Evolutionary conservation across 148 eudicot species (phyloP).

Genomic region (Beta vulgaris): DNA sequence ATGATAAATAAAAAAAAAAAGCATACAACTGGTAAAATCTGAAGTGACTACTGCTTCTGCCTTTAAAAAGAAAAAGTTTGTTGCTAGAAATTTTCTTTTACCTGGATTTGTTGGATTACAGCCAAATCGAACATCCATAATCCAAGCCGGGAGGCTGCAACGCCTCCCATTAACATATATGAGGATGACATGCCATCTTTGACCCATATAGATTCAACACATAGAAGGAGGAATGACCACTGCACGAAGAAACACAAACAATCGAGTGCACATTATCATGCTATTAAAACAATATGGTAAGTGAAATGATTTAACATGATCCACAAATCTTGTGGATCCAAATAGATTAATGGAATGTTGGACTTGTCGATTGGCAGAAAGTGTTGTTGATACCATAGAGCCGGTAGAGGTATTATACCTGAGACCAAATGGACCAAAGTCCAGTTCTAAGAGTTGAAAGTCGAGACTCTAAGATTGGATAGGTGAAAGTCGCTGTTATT

Average conservation of each 20-base stretch:
- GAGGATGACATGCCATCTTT: conserved; percentile 43
- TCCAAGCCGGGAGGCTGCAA: conserved; percentile 86
- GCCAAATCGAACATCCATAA: conserved; percentile 96
- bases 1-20: neutral
- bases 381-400: neutral
- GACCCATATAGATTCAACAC: conserved; percentile 76
- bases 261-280: neutral
- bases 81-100: neutral
- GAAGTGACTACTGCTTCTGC: neutral
- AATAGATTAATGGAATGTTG: neutral
- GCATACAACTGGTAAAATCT: neutral
- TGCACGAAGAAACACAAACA: conserved; percentile 27
- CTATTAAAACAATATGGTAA: neutral
- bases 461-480: conserved; percentile 65
- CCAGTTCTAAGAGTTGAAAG: conserved; percentile 79
- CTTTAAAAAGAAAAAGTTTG: neutral
- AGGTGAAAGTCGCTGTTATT: conserved; percentile 72
- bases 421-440: conserved; percentile 97
- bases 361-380: neutral
- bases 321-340: neutral
- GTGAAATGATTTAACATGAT: neutral
- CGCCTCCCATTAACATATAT: conserved; percentile 79
- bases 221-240: conserved; percentile 73
- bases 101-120: conserved; percentile 97
- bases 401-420: conserved; percentile 39